These are phyloP conservation scores for Kwoniella sp. DNA, from an alignment of 768 basidiomycete genomes.

Conservation along the genomic window DNA sequence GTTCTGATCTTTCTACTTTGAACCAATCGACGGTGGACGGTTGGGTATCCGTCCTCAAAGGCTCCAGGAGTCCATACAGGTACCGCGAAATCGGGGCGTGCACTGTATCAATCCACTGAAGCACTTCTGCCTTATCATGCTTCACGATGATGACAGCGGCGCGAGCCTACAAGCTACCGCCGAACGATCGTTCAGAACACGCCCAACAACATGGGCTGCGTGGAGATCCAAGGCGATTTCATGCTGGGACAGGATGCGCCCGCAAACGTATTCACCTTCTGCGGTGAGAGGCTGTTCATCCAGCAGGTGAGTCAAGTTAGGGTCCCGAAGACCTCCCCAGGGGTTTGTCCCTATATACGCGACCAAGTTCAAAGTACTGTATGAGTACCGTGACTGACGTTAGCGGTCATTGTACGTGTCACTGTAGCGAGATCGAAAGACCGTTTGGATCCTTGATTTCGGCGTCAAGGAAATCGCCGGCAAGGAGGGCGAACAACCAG, in stretches of 20 bases:
- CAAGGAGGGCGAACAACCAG: conserved; percentile 2
- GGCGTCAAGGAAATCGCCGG: conserved; percentile 8
- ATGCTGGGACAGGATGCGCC: not conserved
- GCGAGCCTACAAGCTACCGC: not conserved
- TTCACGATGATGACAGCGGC: not conserved
- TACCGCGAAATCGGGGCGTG: no score
- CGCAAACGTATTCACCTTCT: conserved; percentile 1
- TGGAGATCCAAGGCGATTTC: conserved; percentile 1
- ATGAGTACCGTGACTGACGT: no score
- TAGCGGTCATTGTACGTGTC: no score
- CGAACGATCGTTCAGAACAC: not conserved
- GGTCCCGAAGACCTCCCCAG: not conserved
- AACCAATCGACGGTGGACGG: no score
- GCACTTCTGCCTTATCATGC: no score
- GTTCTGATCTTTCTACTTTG: not conserved
- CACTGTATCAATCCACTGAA: no score
- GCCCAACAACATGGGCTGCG: not conserved
- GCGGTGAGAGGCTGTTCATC: conserved; percentile 6
- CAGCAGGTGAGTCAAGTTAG: conserved; percentile 9
- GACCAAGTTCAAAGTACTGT: no score
- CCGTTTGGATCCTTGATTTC: conserved; percentile 7
- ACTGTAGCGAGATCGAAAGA: not conserved
- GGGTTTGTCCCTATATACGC: no score
- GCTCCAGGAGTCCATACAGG: no score
- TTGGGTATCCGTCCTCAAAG: no score